Conservation (phyloP, 805 yeast genomes). For the Suhomyces vadensis region DNA sequence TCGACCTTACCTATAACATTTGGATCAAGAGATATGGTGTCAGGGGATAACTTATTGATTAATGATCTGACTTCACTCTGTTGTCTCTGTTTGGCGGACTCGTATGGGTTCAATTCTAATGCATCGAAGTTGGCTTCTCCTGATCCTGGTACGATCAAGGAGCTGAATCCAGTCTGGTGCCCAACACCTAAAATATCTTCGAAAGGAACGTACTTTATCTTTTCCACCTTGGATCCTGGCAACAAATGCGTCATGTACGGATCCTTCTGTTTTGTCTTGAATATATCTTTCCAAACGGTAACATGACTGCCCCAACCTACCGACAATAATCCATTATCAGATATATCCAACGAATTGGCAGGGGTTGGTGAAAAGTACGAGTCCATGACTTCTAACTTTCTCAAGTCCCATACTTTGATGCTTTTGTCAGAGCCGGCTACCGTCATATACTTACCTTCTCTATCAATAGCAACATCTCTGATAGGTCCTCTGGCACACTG, state of each 20-base stretch:
- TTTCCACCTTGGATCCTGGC: conserved; percentile 73
- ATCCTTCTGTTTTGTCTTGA: conserved; percentile 65
- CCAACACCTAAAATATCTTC: conserved; percentile 96
- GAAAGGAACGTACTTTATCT: conserved; percentile 79
- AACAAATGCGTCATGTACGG: conserved; percentile 92
- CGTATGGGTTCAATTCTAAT: conserved; percentile 88
- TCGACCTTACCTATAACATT: conserved; percentile 82
- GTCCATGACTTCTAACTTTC: conserved; percentile 77
- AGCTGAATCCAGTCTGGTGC: conserved; percentile 46
- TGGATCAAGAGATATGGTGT: conserved; percentile 90
- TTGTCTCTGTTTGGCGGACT: conserved; percentile 89
- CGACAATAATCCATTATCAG: conserved; percentile 83
- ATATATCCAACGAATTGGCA: conserved; percentile 72
- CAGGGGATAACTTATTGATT: conserved; percentile 87
- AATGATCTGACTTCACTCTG: conserved; percentile 85
- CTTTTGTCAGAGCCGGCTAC: conserved; percentile 85
- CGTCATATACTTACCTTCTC: conserved; percentile 94
- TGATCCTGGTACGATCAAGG: conserved; percentile 91
- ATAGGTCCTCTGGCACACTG: conserved; percentile 86
- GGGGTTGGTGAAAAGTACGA: conserved; percentile 79
- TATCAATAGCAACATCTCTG: conserved; percentile 77
- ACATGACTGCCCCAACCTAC: conserved; percentile 97
- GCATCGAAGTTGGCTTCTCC: conserved; percentile 99
- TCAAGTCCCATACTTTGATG: conserved; percentile 89
- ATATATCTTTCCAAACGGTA: conserved; percentile 88